Percentiles rank a stretch among this genome's conserved stretches.
phyloP scores from a whole-genome alignment of 1,284 basidiomycete species.

The Cutaneotrichosporon arboriforme region DNA sequence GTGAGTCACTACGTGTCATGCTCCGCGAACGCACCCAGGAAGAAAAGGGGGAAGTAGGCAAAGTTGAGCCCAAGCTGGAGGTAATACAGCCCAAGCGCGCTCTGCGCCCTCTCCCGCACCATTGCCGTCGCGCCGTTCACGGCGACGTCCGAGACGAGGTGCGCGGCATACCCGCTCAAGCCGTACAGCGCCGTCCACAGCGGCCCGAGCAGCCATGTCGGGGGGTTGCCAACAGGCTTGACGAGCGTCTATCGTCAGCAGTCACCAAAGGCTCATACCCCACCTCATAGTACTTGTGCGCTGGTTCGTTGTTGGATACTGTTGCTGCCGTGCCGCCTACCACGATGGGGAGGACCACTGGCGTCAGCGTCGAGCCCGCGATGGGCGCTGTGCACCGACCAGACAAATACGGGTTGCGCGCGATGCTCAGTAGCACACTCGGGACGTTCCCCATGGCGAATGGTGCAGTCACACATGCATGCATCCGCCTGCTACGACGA shows the following conservation, averaged over 20 bases:
- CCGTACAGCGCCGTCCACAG: constrained; percentile 46
- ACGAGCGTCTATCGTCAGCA: neutral
- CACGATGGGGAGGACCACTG: constrained; percentile 57
- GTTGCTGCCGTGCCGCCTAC: constrained; percentile 54
- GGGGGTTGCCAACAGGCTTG: constrained; percentile 8
- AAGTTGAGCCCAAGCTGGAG: constrained; percentile 6
- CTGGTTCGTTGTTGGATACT: neutral
- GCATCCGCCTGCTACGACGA: too few relatives aligned
- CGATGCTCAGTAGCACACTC: constrained; percentile 54
- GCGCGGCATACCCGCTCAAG: constrained; percentile 66
- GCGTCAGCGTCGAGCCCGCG: neutral
- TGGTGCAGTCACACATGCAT: too few relatives aligned
- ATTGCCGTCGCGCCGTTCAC: constrained; percentile 44
- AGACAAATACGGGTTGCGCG: constrained; percentile 57
- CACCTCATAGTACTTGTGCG: constrained; percentile 41
- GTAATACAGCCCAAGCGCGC: constrained; percentile 1
- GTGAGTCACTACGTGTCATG: too few relatives aligned
- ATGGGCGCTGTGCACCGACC: constrained; percentile 21
- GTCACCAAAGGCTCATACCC: constrained; percentile 3
- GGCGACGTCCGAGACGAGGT: constrained; percentile 58
- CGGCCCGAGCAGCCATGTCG: constrained; percentile 9
- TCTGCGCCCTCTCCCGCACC: neutral
- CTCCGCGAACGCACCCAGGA: neutral
- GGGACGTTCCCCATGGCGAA: constrained; percentile 23
- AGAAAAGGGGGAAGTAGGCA: constrained; percentile 3